Percentiles rank a stretch among this genome's conserved stretches.
These are phyloP conservation scores for Amauroascus verrucosus DNA, from an alignment of 2,329 filamentous ascomycete species.

Conservation along the genomic window DNA sequence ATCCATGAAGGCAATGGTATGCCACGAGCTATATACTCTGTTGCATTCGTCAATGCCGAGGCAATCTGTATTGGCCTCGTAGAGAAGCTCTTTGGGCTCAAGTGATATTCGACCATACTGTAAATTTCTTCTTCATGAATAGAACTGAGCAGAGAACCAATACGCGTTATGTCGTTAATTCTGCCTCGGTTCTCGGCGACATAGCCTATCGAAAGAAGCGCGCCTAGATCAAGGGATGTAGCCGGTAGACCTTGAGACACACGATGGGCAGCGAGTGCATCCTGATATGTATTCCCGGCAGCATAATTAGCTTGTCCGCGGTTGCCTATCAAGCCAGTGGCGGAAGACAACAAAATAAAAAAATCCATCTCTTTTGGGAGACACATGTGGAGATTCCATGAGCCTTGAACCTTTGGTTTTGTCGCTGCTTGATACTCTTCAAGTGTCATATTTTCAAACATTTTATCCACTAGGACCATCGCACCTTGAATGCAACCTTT, in stretches of 20 bases:
- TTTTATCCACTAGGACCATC: slow-evolving; percentile 23
- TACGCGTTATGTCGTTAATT: not conserved
- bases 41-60: slow-evolving; percentile 4
- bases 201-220: slow-evolving; percentile 4
- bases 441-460: slow-evolving; percentile 30
- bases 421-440: slow-evolving; percentile 25
- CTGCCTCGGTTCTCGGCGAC: slow-evolving; percentile 2
- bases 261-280: slow-evolving; percentile 17
- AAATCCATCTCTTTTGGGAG: slow-evolving; percentile 31
- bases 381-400: slow-evolving; percentile 25
- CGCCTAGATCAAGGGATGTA: slow-evolving; percentile 5
- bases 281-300: slow-evolving; percentile 29
- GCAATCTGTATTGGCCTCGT: slow-evolving; percentile 6
- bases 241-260: not conserved
- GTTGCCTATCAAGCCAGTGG: slow-evolving; percentile 25
- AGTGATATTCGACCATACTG: slow-evolving; percentile 16
- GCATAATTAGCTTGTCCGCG: slow-evolving; percentile 28
- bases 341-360: slow-evolving; percentile 34
- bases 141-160: not conserved
- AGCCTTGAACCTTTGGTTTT: slow-evolving; percentile 26
- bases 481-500: slow-evolving; percentile 28
- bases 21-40: slow-evolving; percentile 9
- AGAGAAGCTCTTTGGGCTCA: slow-evolving; percentile 12
- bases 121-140: slow-evolving; percentile 9
- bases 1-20: slow-evolving; percentile 19